Evolutionary conservation across 805 yeast genomes (phyloP).

Genomic region (Ogataea pini): DNA sequence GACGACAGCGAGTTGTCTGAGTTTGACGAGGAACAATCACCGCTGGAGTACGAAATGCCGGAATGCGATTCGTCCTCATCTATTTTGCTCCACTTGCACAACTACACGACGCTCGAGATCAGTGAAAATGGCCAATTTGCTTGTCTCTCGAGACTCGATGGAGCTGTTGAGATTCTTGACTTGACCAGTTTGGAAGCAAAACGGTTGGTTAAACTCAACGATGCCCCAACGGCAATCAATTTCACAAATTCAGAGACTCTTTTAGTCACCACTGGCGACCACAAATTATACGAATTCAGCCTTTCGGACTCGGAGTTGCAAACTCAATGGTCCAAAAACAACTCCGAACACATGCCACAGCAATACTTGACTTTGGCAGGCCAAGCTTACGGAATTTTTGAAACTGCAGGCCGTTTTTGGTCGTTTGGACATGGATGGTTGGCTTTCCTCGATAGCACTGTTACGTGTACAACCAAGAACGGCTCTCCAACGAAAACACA

Average conservation of each 20-base stretch:
- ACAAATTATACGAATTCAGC: constrained; percentile 71
- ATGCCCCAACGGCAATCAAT: constrained; percentile 59
- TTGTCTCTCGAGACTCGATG: constrained; percentile 64
- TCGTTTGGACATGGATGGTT: constrained; percentile 87
- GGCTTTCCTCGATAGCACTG: constrained; percentile 64
- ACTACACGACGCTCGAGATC: constrained; percentile 54
- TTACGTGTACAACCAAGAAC: constrained; percentile 27
- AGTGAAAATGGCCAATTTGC: constrained; percentile 46
- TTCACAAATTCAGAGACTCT: constrained; percentile 53
- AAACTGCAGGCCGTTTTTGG: constrained; percentile 58
- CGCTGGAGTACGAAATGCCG: constrained; percentile 35
- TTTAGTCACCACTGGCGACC: constrained; percentile 69
- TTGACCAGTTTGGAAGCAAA: constrained; percentile 32
- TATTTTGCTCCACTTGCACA: constrained; percentile 38
- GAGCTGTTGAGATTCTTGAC: constrained; percentile 57
- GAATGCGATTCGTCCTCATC: constrained; percentile 5
- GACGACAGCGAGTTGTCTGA: constrained; percentile 35
- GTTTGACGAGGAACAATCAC: constrained; percentile 42
- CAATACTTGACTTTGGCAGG: constrained; percentile 59
- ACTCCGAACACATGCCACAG: constrained; percentile 73
- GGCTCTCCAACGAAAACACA: constrained; percentile 33
- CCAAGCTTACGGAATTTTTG: constrained; percentile 72
- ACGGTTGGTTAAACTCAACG: constrained; percentile 59
- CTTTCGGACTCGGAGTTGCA: constrained; percentile 38
- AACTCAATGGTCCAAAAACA: constrained; percentile 78